These are phyloP conservation scores for Pestalotiopsis sp. DNA, from an alignment of 2,329 filamentous ascomycete species.

Conservation along the genomic window DNA sequence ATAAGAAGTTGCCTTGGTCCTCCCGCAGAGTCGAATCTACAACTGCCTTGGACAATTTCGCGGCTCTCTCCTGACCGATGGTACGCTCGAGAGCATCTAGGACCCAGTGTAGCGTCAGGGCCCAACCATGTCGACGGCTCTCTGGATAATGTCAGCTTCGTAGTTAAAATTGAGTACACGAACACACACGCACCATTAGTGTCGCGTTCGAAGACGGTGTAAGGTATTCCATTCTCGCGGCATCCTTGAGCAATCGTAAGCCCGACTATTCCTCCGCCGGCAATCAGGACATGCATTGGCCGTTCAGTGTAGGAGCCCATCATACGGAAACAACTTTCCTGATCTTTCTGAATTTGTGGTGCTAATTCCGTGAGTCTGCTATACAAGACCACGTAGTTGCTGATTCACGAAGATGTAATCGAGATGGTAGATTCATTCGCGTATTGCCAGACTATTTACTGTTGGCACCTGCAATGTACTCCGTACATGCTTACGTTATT, in stretches of 20 bases:
- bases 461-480: background rate
- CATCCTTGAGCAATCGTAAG: conserved; percentile 36
- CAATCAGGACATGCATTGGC: conserved; percentile 32
- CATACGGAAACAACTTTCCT: background rate
- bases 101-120: conserved; percentile 62
- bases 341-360: background rate
- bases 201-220: conserved; percentile 9
- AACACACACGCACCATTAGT: background rate
- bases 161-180: background rate
- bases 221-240: conserved; percentile 28
- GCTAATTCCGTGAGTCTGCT: too few relatives aligned
- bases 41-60: conserved; percentile 28
- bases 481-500: background rate
- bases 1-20: conserved; percentile 39
- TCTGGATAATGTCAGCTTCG: conserved; percentile 20
- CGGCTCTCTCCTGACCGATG: conserved; percentile 20
- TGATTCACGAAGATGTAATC: background rate
- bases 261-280: conserved; percentile 39
- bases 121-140: conserved; percentile 52
- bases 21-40: conserved; percentile 31
- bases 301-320: background rate
- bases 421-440: background rate
- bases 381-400: too few relatives aligned
- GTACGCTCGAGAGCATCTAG: conserved; percentile 35
- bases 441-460: background rate